phyloP scores from a whole-genome alignment of 164 flowering plant species.

The Malania oleifera region DNA sequence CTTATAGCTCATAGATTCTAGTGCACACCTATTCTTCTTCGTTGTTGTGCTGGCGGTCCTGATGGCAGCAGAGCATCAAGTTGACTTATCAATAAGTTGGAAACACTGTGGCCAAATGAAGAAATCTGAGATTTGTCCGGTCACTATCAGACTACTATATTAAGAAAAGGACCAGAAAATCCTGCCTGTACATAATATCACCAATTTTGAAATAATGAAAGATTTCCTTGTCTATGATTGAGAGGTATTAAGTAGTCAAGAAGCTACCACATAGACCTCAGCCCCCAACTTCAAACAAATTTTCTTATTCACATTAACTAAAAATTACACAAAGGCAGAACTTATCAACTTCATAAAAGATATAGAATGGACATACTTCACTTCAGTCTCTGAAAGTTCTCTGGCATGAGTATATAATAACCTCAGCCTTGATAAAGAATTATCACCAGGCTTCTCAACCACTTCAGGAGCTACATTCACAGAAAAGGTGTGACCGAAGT shows the following conservation, averaged over 20 bases:
- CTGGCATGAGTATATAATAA: slow-evolving; percentile 65
- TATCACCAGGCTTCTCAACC: slow-evolving; percentile 89
- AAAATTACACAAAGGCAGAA: neutral
- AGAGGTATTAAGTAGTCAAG: no score
- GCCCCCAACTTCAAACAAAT: neutral
- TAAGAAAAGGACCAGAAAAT: neutral
- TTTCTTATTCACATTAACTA: neutral
- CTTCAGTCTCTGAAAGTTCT: slow-evolving; percentile 82
- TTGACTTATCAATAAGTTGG: slow-evolving; percentile 49
- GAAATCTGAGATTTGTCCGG: neutral
- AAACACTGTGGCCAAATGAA: slow-evolving; percentile 46
- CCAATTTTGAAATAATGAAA: neutral
- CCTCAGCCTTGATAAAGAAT: slow-evolving; percentile 51
- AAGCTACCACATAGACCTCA: neutral
- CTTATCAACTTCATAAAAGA: neutral
- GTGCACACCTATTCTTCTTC: slow-evolving; percentile 67
- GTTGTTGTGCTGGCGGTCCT: slow-evolving; percentile 63
- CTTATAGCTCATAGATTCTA: neutral
- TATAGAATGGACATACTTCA: slow-evolving; percentile 32
- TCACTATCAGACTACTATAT: neutral
- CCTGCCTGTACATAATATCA: neutral
- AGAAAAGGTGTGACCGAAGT: slow-evolving; percentile 4
- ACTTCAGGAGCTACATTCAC: slow-evolving; percentile 72
- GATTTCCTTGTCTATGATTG: no score
- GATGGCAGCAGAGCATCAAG: slow-evolving; percentile 67